Conservation (phyloP, 2,329 filamentous ascomycete genomes). For the Aaosphaeria arxii region DNA sequence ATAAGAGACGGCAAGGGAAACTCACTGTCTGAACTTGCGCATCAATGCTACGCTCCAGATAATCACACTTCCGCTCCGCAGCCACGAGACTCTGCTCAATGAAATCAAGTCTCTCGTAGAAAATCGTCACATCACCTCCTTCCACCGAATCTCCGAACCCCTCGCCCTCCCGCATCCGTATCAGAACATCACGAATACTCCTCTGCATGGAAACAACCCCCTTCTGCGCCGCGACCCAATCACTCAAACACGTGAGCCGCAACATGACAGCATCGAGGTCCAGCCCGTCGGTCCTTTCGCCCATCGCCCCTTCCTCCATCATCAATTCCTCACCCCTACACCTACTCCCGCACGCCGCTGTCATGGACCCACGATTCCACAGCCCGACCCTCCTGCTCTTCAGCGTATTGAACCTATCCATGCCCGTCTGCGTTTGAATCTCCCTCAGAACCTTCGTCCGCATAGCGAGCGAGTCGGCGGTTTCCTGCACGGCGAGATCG, state of each 20-base stretch:
- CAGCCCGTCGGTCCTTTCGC: conserved; percentile 4
- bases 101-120: conserved; percentile 8
- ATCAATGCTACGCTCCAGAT: conserved; percentile 9
- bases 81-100: conserved; percentile 6
- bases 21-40: conserved; percentile 13
- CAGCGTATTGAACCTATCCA: conserved; percentile 14
- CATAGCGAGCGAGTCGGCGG: conserved; percentile 7
- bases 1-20: not conserved
- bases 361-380: not conserved
- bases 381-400: conserved; percentile 1
- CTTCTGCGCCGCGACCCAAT: conserved; percentile 15
- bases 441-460: conserved; percentile 10
- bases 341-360: conserved; percentile 1
- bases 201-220: conserved; percentile 9
- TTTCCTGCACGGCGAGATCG: conserved; percentile 11
- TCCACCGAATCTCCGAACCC: too few relatives aligned
- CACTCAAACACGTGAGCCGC: conserved; percentile 11
- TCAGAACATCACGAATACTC: conserved; percentile 3
- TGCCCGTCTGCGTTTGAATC: conserved; percentile 13
- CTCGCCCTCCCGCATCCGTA: conserved; percentile 1
- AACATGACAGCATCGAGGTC: conserved; percentile 13
- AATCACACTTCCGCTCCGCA: conserved; percentile 11
- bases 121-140: not conserved
- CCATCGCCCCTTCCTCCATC: not conserved
- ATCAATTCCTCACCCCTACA: not conserved